phyloP scores from a whole-genome alignment of 2,329 filamentous ascomycete genomes.

The Trichophyton equinum region DNA sequence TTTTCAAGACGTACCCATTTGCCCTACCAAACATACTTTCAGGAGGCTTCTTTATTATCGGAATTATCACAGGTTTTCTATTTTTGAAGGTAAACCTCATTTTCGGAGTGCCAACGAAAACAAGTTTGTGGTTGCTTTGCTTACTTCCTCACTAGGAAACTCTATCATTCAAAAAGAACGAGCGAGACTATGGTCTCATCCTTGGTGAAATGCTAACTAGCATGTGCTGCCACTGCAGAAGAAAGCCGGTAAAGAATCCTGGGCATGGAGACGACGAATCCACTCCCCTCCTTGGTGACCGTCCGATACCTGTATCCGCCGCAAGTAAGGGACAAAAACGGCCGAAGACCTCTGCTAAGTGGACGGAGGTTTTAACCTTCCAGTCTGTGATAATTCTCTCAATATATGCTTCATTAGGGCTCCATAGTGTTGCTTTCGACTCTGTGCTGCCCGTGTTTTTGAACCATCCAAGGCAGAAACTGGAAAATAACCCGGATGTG shows the following conservation, averaged over 20 bases:
- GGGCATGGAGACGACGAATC: slow-evolving; percentile 20
- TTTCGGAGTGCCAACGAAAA: not conserved
- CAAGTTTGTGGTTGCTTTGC: not conserved
- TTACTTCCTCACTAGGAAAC: slow-evolving; percentile 50
- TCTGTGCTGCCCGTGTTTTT: slow-evolving; percentile 82
- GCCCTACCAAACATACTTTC: slow-evolving; percentile 71
- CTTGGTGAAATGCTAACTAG: slow-evolving; percentile 54
- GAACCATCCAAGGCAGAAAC: slow-evolving; percentile 53
- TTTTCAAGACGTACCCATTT: slow-evolving; percentile 70
- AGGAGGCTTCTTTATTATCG: slow-evolving; percentile 63
- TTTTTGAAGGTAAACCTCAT: slow-evolving; percentile 53
- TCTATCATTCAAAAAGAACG: slow-evolving; percentile 54
- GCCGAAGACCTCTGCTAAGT: slow-evolving; percentile 20
- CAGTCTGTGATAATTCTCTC: slow-evolving; percentile 65
- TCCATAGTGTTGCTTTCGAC: slow-evolving; percentile 76
- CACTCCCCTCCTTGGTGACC: slow-evolving; percentile 22
- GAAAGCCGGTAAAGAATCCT: slow-evolving; percentile 12
- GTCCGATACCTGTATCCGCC: not conserved
- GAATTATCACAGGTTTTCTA: slow-evolving; percentile 58
- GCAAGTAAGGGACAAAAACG: slow-evolving; percentile 13
- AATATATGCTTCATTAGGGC: slow-evolving; percentile 66
- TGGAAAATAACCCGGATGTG: slow-evolving; percentile 43
- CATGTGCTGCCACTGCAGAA: slow-evolving; percentile 23
- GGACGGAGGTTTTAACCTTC: slow-evolving; percentile 56
- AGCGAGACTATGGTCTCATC: slow-evolving; percentile 61